phyloP scores from a whole-genome alignment of 306 rosid genomes.

The Dalbergia oliveri region DNA sequence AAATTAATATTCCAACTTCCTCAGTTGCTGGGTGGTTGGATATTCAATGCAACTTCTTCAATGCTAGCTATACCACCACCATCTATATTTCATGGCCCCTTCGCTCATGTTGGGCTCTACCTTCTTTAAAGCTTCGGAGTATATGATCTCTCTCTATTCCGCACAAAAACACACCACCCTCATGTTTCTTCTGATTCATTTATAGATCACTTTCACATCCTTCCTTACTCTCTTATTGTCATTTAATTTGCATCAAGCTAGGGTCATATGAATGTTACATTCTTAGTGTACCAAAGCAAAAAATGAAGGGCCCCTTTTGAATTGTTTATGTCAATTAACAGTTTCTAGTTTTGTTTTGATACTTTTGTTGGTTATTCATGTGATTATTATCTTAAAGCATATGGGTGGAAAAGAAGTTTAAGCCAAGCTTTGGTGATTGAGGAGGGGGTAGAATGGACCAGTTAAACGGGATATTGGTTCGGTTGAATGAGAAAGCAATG shows the following conservation, averaged over 20 bases:
- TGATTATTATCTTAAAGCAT: slow-evolving; percentile 21
- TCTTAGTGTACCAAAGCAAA: neutral
- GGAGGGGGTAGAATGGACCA: slow-evolving; percentile 40
- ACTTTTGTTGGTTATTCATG: neutral
- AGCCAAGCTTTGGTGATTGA: neutral
- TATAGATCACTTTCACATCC: slow-evolving; percentile 42
- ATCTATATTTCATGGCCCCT: slow-evolving; percentile 30
- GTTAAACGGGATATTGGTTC: slow-evolving; percentile 92
- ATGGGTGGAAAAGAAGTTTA: neutral
- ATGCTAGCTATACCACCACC: slow-evolving; percentile 46
- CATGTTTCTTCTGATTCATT: slow-evolving; percentile 27
- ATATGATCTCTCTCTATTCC: neutral
- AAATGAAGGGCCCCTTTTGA: neutral
- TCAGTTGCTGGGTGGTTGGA: slow-evolving; percentile 70
- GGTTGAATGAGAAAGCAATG: slow-evolving; percentile 91
- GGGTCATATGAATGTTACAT: neutral
- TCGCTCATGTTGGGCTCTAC: neutral
- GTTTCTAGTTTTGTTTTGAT: neutral
- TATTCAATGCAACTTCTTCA: slow-evolving; percentile 74
- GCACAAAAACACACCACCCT: slow-evolving; percentile 22
- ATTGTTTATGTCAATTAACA: neutral
- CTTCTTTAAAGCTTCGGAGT: slow-evolving; percentile 26
- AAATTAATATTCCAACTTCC: slow-evolving; percentile 79
- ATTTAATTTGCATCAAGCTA: slow-evolving; percentile 1
- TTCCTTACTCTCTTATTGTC: neutral